Evolutionary conservation across 225 moss, liverwort and hornwort genomes (phyloP).

Genomic region (Pseudisothecium myosuroides): DNA sequence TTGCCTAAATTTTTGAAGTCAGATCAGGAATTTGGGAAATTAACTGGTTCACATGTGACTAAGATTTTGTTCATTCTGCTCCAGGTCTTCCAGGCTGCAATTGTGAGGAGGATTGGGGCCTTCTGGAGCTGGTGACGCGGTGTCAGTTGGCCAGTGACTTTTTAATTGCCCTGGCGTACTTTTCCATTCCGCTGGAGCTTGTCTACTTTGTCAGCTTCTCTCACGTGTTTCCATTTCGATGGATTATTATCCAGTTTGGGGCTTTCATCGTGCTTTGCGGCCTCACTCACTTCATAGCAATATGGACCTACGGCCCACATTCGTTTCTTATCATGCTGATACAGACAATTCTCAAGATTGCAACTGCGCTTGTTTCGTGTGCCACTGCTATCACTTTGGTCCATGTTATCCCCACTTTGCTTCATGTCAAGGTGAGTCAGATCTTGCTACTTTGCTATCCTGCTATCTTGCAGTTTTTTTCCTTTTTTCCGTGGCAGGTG

Average conservation of each 20-base stretch:
- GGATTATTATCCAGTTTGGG: slow-evolving; percentile 88
- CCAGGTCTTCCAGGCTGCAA: slow-evolving; percentile 48
- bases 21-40: not conserved
- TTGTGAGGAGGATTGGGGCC: slow-evolving; percentile 75
- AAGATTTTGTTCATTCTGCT: not conserved
- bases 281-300: slow-evolving; percentile 77
- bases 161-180: slow-evolving; percentile 81
- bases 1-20: not conserved
- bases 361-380: slow-evolving; percentile 79
- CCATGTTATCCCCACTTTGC: slow-evolving; percentile 75
- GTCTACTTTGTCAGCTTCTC: slow-evolving; percentile 83
- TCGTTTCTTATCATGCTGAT: slow-evolving; percentile 68
- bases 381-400: slow-evolving; percentile 79
- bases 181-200: slow-evolving; percentile 89
- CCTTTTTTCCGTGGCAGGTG: not conserved
- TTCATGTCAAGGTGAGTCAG: slow-evolving; percentile 68
- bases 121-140: slow-evolving; percentile 67
- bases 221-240: slow-evolving; percentile 67
- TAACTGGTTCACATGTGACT: not conserved
- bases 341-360: slow-evolving; percentile 78
- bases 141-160: slow-evolving; percentile 92
- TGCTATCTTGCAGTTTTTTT: not conserved
- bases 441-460: not conserved
- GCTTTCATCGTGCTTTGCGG: slow-evolving; percentile 88
- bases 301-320: slow-evolving; percentile 93